Evolutionary conservation across 805 yeast species (phyloP), one percentile per base, ranked within the genome.

Genomic region (Clavispora fructus): DNA sequence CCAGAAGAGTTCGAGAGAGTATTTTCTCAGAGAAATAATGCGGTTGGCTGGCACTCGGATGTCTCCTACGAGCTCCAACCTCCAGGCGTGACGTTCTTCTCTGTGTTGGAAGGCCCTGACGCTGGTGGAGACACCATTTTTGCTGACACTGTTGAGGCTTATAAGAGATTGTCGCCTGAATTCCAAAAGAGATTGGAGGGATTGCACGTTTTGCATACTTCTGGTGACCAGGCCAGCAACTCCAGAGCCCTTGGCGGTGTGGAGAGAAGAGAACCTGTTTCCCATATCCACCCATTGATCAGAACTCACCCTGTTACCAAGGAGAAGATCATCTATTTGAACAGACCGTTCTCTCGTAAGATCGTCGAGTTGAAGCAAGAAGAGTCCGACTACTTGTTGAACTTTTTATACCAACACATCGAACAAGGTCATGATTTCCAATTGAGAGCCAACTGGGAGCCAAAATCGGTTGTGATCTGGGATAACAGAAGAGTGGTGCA

Each of bases 61-160:
- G 85, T 83, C 35, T 77, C 87, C 29, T 85, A 82, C 61, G 91
- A 85, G 62, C 72, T 73, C 47, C 87, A 82, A 61, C 85, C 90
- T 7, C 86, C 91, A 12, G 85, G 85, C 13, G 69, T 77, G 46
- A 85, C 95, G 0, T 76, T 83, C 50, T 81, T 86, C 57, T 71
- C 79, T 16, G 79, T 83, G 46, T 67, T 84, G 41, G 85, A 83
- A 46, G 74, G 71, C 9, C 75, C 73, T 14, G 79, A 75, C 19
- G 62, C 80, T 37, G 90, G 92, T 44, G 94, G 94, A 50, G 94
- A 86, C 62, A 86, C 88, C n/a, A 68, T 84, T 41, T 86, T 84
- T 59, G 78, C 87, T n/a, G 87, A 84, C 58, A 73, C 81, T 26
- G 71, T 73, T 32, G 89, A 83, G 61, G 89, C 88, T 10, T 86